phyloP scores from a whole-genome alignment of 2,329 filamentous ascomycete genomes.

The Sporothrix humicola region DNA sequence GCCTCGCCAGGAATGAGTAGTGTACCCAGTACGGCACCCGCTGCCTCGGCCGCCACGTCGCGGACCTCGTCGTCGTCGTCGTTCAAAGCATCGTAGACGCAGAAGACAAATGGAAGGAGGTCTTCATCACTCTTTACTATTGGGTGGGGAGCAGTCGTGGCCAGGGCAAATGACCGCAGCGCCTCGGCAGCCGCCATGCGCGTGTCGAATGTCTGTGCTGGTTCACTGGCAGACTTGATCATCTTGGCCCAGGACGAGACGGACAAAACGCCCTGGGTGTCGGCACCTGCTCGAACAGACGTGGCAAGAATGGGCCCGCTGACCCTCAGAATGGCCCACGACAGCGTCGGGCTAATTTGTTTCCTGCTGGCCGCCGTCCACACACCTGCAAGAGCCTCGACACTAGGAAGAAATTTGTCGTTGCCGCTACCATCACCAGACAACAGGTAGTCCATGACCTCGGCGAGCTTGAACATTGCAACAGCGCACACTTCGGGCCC shows the following conservation, averaged over 20 bases:
- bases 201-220: constrained; percentile 67
- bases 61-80: constrained; percentile 94
- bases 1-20: constrained; percentile 56
- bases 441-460: constrained; percentile 51
- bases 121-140: constrained; percentile 20
- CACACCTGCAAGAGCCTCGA: constrained; percentile 53
- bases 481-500: constrained; percentile 55
- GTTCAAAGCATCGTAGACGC: constrained; percentile 76
- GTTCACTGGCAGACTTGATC: constrained; percentile 55
- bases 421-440: constrained; percentile 35
- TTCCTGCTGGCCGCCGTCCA: constrained; percentile 46
- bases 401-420: constrained; percentile 52
- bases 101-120: constrained; percentile 64
- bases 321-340: constrained; percentile 55
- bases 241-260: constrained; percentile 55
- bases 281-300: constrained; percentile 25
- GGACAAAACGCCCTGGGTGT: not conserved
- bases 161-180: constrained; percentile 57
- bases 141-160: not conserved
- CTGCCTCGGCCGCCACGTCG: constrained; percentile 62
- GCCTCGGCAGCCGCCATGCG: constrained; percentile 65
- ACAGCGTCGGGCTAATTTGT: constrained; percentile 54
- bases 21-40: constrained; percentile 53
- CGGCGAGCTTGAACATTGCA: constrained; percentile 56
- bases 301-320: constrained; percentile 56